phyloP scores from a whole-genome alignment of 352 stramenopile genomes.

The Phytopythium cucurbitacearum region DNA sequence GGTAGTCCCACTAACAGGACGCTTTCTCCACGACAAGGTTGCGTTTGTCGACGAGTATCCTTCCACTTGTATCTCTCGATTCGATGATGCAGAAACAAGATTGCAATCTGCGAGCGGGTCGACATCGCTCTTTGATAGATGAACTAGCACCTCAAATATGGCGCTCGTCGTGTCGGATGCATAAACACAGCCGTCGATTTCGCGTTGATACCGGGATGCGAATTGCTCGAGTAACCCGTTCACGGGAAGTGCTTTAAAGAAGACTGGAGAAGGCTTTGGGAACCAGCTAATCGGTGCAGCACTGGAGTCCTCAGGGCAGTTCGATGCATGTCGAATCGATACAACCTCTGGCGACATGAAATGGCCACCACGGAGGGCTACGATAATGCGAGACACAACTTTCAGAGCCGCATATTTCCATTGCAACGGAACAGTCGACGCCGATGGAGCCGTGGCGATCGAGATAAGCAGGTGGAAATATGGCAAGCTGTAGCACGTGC shows the following conservation, averaged over 20 bases:
- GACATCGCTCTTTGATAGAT: neutral
- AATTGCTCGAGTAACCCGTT: slow-evolving; percentile 25
- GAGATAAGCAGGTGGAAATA: slow-evolving; percentile 25
- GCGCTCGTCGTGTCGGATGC: slow-evolving; percentile 25
- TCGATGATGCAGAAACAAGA: neutral
- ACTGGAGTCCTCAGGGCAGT: neutral
- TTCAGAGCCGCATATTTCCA: slow-evolving; percentile 31
- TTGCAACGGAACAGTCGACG: slow-evolving; percentile 3
- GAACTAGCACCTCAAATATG: slow-evolving; percentile 25
- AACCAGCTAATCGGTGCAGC: neutral
- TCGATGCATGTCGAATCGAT: neutral
- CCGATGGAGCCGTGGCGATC: slow-evolving; percentile 10
- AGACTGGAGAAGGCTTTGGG: neutral
- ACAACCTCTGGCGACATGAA: neutral
- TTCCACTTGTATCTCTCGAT: slow-evolving; percentile 10
- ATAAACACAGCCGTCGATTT: slow-evolving; percentile 23
- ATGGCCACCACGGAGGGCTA: neutral
- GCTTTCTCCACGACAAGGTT: slow-evolving; percentile 26
- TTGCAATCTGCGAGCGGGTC: no score
- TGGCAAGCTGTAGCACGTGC: slow-evolving; percentile 13
- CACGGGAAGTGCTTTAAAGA: slow-evolving; percentile 15
- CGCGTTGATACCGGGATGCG: slow-evolving; percentile 21
- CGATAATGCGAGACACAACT: slow-evolving; percentile 20
- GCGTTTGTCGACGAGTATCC: slow-evolving; percentile 26
- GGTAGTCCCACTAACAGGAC: neutral